A percentile compares a stretch with the other conserved stretches of the same genome.
These are phyloP conservation scores for Venustampulla echinocandica DNA, from an alignment of 495 filamentous ascomycete species.

Conservation along the genomic window DNA sequence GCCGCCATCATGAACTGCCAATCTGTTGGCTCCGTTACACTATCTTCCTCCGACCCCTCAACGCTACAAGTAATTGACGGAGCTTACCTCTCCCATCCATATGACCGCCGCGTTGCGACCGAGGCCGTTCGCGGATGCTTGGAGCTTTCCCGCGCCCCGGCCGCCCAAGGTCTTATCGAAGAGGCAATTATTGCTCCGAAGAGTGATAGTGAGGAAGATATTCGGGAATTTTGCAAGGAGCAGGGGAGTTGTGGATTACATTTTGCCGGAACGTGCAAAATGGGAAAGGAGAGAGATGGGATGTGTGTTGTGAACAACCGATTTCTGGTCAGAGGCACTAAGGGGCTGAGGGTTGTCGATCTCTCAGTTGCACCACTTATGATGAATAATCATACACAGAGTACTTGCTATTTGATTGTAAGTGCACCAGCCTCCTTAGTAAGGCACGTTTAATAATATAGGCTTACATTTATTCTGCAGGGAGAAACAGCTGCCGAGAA, in stretches of 20 bases:
- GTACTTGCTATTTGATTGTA: conserved; percentile 6
- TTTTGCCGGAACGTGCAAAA: conserved; percentile 51
- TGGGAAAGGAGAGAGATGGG: conserved; percentile 42
- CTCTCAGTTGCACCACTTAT: conserved; percentile 57
- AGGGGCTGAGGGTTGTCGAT: conserved; percentile 53
- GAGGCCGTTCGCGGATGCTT: conserved; percentile 42
- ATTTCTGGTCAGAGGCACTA: conserved; percentile 47
- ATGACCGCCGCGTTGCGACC: conserved; percentile 45
- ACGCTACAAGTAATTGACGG: conserved; percentile 51
- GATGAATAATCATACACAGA: conserved; percentile 15
- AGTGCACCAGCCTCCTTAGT: too few relatives aligned
- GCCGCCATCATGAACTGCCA: conserved; percentile 1
- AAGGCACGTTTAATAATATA: too few relatives aligned
- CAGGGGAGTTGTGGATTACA: not conserved
- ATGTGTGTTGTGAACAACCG: conserved; percentile 46
- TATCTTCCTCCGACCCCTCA: conserved; percentile 46
- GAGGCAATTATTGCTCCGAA: conserved; percentile 33
- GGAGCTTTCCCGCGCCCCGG: conserved; percentile 34
- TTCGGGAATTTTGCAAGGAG: conserved; percentile 38
- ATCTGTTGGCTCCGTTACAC: conserved; percentile 37
- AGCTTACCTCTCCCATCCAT: conserved; percentile 45
- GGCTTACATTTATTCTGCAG: too few relatives aligned
- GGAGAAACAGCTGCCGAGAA: not conserved
- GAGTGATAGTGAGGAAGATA: conserved; percentile 47
- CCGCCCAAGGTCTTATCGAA: conserved; percentile 39